Conservation (phyloP, 1,284 basidiomycete species). For the Meripilus lineatus region DNA sequence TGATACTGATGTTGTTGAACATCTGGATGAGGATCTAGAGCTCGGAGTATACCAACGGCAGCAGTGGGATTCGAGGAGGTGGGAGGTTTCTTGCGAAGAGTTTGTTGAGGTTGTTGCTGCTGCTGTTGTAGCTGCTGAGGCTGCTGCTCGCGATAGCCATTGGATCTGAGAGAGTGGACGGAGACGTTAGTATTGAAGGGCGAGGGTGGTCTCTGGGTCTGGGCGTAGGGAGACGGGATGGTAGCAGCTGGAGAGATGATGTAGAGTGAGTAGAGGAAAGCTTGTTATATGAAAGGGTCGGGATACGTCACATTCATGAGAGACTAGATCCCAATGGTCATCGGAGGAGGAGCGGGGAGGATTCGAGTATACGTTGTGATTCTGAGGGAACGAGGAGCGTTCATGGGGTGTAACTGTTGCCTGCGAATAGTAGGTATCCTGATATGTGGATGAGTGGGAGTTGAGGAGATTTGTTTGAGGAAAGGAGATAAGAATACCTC, state of each 20-base stretch:
- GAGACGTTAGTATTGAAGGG: constrained; percentile 33
- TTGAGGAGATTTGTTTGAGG: too few relatives aligned
- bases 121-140: too few relatives aligned
- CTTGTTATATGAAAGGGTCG: constrained; percentile 17
- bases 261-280: constrained; percentile 31
- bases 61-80: constrained; percentile 22
- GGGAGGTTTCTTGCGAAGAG: constrained; percentile 28
- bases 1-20: constrained; percentile 4
- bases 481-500: too few relatives aligned
- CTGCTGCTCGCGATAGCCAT: constrained; percentile 23
- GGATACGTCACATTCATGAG: constrained; percentile 17
- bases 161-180: constrained; percentile 20
- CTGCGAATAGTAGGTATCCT: too few relatives aligned
- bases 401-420: too few relatives aligned
- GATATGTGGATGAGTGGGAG: too few relatives aligned
- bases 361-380: not conserved
- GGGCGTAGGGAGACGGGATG: constrained; percentile 26
- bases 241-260: constrained; percentile 28
- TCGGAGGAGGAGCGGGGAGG: constrained; percentile 29
- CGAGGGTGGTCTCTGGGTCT: too few relatives aligned
- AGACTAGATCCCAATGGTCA: constrained; percentile 48
- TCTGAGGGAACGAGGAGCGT: not conserved
- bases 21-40: constrained; percentile 49
- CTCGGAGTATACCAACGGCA: constrained; percentile 51
- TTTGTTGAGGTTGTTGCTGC: too few relatives aligned